Conservation (phyloP, 2,329 filamentous ascomycete species). For the Hypomyces rosellus region DNA sequence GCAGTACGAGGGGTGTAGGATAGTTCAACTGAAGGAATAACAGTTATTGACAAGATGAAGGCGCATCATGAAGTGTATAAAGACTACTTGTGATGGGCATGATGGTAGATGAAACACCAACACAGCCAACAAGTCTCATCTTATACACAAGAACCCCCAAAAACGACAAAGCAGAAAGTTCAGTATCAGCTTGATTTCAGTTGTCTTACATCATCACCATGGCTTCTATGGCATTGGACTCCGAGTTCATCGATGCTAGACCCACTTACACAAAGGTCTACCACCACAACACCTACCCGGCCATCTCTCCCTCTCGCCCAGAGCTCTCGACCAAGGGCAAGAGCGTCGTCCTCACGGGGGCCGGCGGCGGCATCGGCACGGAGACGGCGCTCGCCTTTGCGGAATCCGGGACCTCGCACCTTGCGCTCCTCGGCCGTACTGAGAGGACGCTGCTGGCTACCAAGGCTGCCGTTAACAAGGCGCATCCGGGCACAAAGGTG, state of each 20-base stretch:
- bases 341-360: conserved; percentile 59
- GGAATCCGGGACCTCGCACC: conserved; percentile 30
- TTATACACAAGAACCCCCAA: no score
- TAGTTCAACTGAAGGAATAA: no score
- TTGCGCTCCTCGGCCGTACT: conserved; percentile 37
- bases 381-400: conserved; percentile 54
- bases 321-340: conserved; percentile 32
- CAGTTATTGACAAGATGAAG: no score
- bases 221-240: no score
- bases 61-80: no score
- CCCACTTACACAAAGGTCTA: conserved; percentile 8
- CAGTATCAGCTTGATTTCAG: no score
- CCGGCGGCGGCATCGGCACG: conserved; percentile 55
- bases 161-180: no score
- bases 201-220: no score
- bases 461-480: conserved; percentile 36
- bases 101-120: no score
- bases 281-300: conserved; percentile 22
- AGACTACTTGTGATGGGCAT: no score
- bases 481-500: conserved; percentile 42
- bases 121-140: no score
- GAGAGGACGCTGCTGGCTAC: conserved; percentile 24
- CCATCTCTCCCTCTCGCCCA: conserved; percentile 27
- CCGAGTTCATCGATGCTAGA: background rate
- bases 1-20: no score